Evolutionary conservation across 345 rosid species (phyloP).

Genomic region (Eucalyptus cloeziana): DNA sequence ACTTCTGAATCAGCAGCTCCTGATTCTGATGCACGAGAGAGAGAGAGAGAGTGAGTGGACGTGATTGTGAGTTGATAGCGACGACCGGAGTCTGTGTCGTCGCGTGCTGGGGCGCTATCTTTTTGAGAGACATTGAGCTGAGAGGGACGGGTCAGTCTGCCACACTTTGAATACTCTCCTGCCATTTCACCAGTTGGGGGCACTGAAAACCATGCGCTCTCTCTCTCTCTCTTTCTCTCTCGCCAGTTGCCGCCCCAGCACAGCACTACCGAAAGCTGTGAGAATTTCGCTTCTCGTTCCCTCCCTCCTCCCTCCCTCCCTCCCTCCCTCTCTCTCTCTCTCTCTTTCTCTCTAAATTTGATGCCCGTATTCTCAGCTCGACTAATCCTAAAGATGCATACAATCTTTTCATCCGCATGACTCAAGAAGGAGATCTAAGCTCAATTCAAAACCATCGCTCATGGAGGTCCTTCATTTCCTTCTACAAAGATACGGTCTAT

Average conservation of each 20-base stretch:
- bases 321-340: neutral
- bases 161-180: neutral
- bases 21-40: neutral
- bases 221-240: neutral
- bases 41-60: neutral
- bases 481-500: neutral
- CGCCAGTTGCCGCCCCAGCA: neutral
- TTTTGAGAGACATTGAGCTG: neutral
- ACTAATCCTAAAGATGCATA: neutral
- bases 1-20: neutral
- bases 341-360: neutral
- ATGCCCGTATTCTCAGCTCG: neutral
- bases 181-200: slow-evolving; percentile 15
- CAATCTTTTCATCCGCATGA: neutral
- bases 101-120: neutral
- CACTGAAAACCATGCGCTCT: slow-evolving; percentile 70
- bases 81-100: neutral
- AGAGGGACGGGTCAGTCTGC: slow-evolving; percentile 5
- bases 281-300: neutral
- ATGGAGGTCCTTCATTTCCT: neutral
- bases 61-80: neutral
- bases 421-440: neutral
- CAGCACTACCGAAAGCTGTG: neutral
- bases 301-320: too few species aligned
- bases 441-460: neutral